These are phyloP conservation scores for Tardiomyces digboiensis DNA, from an alignment of 1,139 yeast species.

Conservation along the genomic window DNA sequence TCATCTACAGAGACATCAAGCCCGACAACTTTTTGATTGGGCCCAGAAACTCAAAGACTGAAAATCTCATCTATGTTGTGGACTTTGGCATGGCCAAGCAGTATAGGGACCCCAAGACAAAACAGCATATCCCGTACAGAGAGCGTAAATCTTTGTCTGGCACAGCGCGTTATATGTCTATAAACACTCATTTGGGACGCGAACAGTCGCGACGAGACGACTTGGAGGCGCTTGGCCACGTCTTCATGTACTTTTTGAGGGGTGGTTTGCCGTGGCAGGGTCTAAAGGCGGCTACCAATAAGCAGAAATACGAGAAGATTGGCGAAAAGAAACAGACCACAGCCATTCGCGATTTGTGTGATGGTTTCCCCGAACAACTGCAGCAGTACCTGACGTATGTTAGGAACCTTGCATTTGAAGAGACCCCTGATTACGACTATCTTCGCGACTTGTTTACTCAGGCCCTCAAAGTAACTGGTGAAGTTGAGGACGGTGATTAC, in stretches of 20 bases:
- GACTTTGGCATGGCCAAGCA: constrained; percentile 98
- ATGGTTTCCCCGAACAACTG: constrained; percentile 78
- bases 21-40: constrained; percentile 94
- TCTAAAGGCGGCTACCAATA: constrained; percentile 94
- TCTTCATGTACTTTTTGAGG: constrained; percentile 82
- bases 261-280: constrained; percentile 99
- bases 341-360: constrained; percentile 66
- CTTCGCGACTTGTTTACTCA: constrained; percentile 67
- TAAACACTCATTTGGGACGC: constrained; percentile 93
- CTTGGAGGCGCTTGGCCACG: constrained; percentile 92
- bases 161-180: constrained; percentile 96
- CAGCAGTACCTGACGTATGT: constrained; percentile 81
- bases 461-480: constrained; percentile 62
- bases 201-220: constrained; percentile 97
- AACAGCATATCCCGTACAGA: constrained; percentile 93
- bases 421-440: constrained; percentile 90
- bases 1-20: constrained; percentile 90
- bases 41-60: constrained; percentile 40
- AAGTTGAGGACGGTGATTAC: constrained; percentile 73
- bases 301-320: constrained; percentile 92
- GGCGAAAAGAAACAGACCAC: constrained; percentile 92
- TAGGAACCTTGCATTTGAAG: constrained; percentile 78
- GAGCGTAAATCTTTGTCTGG: constrained; percentile 93
- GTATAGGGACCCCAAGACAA: constrained; percentile 89
- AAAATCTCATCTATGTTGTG: constrained; percentile 43